These are phyloP conservation scores for Dactylorhiza incarnata DNA, from an alignment of 106 monocot species.

Conservation along the genomic window DNA sequence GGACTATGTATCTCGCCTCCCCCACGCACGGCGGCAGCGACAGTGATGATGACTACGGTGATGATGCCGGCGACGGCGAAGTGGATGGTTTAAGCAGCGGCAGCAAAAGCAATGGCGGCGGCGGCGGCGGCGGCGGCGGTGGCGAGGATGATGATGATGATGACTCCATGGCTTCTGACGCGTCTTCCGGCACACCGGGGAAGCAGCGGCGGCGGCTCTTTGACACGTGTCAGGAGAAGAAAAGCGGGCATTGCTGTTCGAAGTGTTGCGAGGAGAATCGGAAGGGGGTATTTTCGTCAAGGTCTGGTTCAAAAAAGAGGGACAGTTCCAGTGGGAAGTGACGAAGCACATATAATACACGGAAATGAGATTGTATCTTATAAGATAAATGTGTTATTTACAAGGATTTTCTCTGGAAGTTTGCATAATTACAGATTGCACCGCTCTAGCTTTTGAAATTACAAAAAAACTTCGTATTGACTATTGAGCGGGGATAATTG, in stretches of 20 bases:
- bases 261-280: not conserved
- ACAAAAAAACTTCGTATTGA: too few relatives aligned
- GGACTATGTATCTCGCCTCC: conserved; percentile 65
- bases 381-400: too few relatives aligned
- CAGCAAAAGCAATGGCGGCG: not conserved
- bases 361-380: not conserved
- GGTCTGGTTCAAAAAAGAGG: not conserved
- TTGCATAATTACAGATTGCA: too few relatives aligned
- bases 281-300: not conserved
- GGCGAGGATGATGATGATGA: conserved; percentile 26
- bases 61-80: conserved; percentile 11
- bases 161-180: conserved; percentile 64
- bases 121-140: not conserved
- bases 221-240: not conserved
- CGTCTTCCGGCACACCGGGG: conserved; percentile 37
- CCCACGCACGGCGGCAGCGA: conserved; percentile 39
- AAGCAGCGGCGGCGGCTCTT: not conserved
- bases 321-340: not conserved
- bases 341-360: not conserved
- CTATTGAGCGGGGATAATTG: too few relatives aligned
- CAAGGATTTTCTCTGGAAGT: too few relatives aligned
- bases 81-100: conserved; percentile 9
- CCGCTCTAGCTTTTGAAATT: too few relatives aligned
- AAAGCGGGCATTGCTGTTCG: not conserved
- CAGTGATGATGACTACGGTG: conserved; percentile 12